These are phyloP conservation scores for Dryas drummondii DNA, from an alignment of 306 rosid genomes.

Conservation along the genomic window DNA sequence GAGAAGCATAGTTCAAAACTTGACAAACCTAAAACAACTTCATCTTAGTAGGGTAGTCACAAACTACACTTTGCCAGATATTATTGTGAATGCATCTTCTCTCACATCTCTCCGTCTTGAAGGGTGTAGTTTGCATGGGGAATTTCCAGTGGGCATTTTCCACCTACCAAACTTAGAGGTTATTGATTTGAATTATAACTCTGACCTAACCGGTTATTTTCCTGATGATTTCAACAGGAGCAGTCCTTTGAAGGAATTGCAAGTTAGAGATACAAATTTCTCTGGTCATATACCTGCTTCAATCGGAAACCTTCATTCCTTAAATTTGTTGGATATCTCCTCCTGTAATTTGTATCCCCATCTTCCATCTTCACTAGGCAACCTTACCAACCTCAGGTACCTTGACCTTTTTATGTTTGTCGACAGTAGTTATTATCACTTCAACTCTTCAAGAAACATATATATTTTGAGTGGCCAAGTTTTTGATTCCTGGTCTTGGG, in stretches of 20 bases:
- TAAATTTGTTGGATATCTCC: background rate
- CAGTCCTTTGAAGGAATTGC: background rate
- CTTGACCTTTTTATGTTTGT: conserved; percentile 17
- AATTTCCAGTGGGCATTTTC: conserved; percentile 11
- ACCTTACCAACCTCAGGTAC: background rate
- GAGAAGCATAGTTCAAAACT: conserved; percentile 1
- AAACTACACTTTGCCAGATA: conserved; percentile 5
- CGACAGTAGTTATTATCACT: background rate
- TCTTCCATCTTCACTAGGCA: conserved; percentile 37
- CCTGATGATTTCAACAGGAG: conserved; percentile 32
- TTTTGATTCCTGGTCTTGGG: background rate
- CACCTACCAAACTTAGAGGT: conserved; percentile 13
- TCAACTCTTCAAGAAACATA: background rate
- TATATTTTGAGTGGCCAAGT: conserved; percentile 9
- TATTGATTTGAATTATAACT: background rate
- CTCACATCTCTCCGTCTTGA: background rate
- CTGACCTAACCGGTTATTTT: conserved; percentile 23
- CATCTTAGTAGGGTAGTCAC: background rate
- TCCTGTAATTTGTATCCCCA: background rate
- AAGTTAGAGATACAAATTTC: background rate
- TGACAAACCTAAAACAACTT: conserved; percentile 8
- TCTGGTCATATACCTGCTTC: conserved; percentile 33
- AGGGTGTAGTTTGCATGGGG: background rate
- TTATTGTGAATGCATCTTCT: conserved; percentile 26
- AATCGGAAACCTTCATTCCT: conserved; percentile 16